Evolutionary conservation across 306 rosid species (phyloP).

Genomic region (Cucurbita ficifolia): DNA sequence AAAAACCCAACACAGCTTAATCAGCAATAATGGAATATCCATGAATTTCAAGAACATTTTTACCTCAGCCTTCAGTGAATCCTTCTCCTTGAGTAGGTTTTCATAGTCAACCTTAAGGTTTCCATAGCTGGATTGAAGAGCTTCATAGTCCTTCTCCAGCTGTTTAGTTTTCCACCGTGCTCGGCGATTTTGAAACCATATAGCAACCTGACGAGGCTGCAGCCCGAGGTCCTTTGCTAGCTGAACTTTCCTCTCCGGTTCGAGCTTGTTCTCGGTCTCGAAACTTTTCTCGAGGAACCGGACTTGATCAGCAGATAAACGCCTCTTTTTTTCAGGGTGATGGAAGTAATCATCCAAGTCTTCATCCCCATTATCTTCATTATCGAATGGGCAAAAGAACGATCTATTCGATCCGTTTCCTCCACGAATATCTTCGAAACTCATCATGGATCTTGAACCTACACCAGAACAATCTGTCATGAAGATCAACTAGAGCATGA

Average conservation of each 20-base stretch:
- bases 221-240: conserved; percentile 64
- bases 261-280: conserved; percentile 73
- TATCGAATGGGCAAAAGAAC: conserved; percentile 24
- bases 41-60: not conserved
- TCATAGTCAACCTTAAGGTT: conserved; percentile 46
- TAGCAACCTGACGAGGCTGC: conserved; percentile 93
- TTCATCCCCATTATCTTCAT: conserved; percentile 44
- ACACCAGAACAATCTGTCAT: not conserved
- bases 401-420: conserved; percentile 26
- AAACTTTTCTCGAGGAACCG: conserved; percentile 81
- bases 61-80: conserved; percentile 51
- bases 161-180: conserved; percentile 79
- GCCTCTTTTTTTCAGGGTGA: conserved; percentile 76
- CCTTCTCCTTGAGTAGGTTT: conserved; percentile 42
- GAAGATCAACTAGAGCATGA: not conserved
- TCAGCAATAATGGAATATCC: not conserved
- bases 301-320: conserved; percentile 46
- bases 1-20: not conserved
- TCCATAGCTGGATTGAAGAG: conserved; percentile 29
- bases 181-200: conserved; percentile 92
- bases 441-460: conserved; percentile 70
- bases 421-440: conserved; percentile 45
- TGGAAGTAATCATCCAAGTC: conserved; percentile 44
- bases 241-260: conserved; percentile 61
- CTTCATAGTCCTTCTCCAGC: conserved; percentile 63